Evolutionary conservation across 148 eudicot genomes (phyloP), one percentile per base, ranked within the genome.

Genomic region (Heliamphora exappendiculata): DNA sequence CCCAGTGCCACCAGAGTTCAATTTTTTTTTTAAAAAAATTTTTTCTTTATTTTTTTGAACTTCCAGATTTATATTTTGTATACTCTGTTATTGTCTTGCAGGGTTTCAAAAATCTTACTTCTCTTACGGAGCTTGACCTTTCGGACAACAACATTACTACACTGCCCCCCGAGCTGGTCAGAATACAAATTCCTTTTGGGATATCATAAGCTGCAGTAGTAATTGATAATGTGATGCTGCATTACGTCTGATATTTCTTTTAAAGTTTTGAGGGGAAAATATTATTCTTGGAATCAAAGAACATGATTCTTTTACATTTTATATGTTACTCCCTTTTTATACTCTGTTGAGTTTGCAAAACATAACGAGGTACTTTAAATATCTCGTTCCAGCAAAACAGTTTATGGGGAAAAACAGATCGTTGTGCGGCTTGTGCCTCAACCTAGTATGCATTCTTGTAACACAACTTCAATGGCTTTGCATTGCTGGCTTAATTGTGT

Each of bases 81-180:
- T 50, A 54, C 57, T 14, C 37, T 79, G 19, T 75, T 47, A 79
- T 42, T 77, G 58, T 28, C 60, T 57, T 85, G 85, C 94, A 95
- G 99, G 91, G 89, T 65, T 84, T 95, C 76, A 86, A 87, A 81
- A 82, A 83, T 82, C 76, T 93, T 72, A 84, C 90, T 60, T 87
- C 90, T 51, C 93, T 95, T 75, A 79, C 84, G 17, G 96, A 95
- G 87, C 94, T 95, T 78, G 90, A 88, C 81, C 90, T 95, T 70
- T 87, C 94, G 7, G 94, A 95, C 84, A 95, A 95, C 77, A 86
- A 81, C 79, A 95, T 95, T 36, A 45, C 85, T 64, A 62, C 89
- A 34, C 89, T 95, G 74, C 96, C 99, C 7, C 86, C 97, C 34
- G 84, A 87, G 78, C 84, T 95, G 95, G 99, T 95, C 50, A 84